phyloP scores from a whole-genome alignment of 2,329 filamentous ascomycete genomes.

The Raffaelea albimanens region DNA sequence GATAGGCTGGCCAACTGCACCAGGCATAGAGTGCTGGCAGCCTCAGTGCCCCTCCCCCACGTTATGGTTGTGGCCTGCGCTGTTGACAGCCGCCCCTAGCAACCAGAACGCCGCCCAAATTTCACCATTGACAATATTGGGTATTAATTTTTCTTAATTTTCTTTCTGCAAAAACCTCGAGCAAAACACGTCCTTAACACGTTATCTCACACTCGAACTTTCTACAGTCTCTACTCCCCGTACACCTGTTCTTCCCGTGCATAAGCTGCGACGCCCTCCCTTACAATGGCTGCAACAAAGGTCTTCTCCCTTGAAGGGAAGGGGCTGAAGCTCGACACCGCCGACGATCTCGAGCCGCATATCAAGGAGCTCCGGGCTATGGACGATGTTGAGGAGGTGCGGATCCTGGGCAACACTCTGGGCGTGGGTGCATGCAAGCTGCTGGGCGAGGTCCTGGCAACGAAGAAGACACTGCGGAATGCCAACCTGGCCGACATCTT shows the following conservation, averaged over 20 bases:
- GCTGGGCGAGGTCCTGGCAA: constrained; percentile 72
- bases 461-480: constrained; percentile 73
- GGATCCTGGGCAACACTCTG: constrained; percentile 82
- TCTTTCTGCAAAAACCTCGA: no score
- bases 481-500: constrained; percentile 97
- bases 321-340: constrained; percentile 84
- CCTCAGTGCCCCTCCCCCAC: constrained; percentile 9
- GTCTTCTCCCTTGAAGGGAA: constrained; percentile 87
- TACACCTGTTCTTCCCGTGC: constrained; percentile 2
- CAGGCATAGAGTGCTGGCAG: no score
- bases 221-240: no score
- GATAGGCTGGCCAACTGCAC: no score
- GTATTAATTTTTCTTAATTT: background rate
- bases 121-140: background rate
- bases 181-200: no score
- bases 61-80: background rate
- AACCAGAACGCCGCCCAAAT: constrained; percentile 5
- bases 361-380: constrained; percentile 65
- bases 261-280: constrained; percentile 15
- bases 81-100: constrained; percentile 4
- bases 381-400: constrained; percentile 73
- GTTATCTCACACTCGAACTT: no score
- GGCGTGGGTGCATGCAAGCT: constrained; percentile 81
- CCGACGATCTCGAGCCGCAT: constrained; percentile 76
- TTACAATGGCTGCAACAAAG: constrained; percentile 47